These are phyloP conservation scores for Dothistroma pini DNA, from an alignment of 2,329 filamentous ascomycete species.

Conservation along the genomic window DNA sequence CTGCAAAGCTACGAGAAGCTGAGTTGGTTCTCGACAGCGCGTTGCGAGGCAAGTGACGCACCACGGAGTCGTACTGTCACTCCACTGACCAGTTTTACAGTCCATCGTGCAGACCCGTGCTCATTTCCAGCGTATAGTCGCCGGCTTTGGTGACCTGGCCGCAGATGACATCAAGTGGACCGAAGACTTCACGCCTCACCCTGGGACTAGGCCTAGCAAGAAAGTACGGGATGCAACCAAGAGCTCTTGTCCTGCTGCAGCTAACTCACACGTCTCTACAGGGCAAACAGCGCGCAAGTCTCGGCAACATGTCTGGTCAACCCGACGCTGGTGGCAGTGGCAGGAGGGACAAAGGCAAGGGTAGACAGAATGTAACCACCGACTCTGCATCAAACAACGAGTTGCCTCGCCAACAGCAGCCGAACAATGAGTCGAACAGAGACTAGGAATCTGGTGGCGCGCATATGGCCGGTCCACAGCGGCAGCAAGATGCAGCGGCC, in stretches of 20 bases:
- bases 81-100: slow-evolving; percentile 15
- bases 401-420: neutral
- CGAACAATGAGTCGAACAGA: neutral
- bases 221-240: slow-evolving; percentile 1
- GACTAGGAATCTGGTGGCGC: neutral
- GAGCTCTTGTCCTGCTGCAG: too few species aligned
- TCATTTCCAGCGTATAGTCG: slow-evolving; percentile 31
- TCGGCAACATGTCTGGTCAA: slow-evolving; percentile 7
- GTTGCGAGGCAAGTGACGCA: slow-evolving; percentile 29
- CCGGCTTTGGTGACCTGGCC: slow-evolving; percentile 27
- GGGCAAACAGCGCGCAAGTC: slow-evolving; percentile 25
- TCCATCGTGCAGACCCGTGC: slow-evolving; percentile 34
- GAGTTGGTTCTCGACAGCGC: slow-evolving; percentile 27
- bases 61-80: too few species aligned
- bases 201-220: slow-evolving; percentile 11
- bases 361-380: neutral
- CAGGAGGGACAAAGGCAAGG: slow-evolving; percentile 7
- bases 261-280: slow-evolving; percentile 12
- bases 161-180: slow-evolving; percentile 23
- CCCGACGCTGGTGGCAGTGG: neutral
- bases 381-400: neutral
- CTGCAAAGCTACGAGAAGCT: slow-evolving; percentile 34
- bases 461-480: neutral
- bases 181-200: slow-evolving; percentile 28
- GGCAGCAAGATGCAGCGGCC: too few species aligned